Base-by-base conservation (phyloP, 805 yeast species). In the Kluyveromyces lactis region DNA sequence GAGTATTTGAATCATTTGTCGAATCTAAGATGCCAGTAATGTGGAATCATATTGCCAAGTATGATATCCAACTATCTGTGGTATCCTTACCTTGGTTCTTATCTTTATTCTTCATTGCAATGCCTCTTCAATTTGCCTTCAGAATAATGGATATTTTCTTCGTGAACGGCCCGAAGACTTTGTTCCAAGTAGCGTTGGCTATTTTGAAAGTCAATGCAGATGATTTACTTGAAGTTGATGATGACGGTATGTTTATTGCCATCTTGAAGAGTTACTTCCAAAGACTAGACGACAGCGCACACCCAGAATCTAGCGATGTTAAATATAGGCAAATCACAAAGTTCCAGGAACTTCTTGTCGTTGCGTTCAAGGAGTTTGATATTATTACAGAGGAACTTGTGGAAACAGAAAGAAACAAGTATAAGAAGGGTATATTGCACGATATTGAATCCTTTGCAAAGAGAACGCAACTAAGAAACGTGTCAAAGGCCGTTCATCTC, bases 31-130 rank as follows among this genome's bases (percentile, higher is more conserved):
- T 92, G 81, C 98, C 98, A 1, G 56, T 84, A 15, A 57, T 92
- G 37, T 84, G 95, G 82, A 83, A 75, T 9, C 97, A 92, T 60
- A 77, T 92, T 33, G 67, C 68, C 3, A 71, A 73, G 37, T 63
- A 81, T 47, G 97, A 92, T 53, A 90, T 92, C 38, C 97, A 94
- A 54, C 68, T 94, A 12, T 84, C 95, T 0, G 94, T 92, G 13
- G 90, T 90, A 1, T 86, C 97, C 0, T 65, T 92, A 32, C 97
- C 98, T 2, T 92, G 99, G 99, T 92, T 92, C 56, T 66, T 92
- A 39, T 86, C 96, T 0, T 64, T 92, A 29, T 92, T 85, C 59
- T 73, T 90, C 48, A 89, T 84, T 49, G 80, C 95, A 0, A 87
- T 92, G 95, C 98, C 98, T 0, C 65, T 92, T 48, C 87, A 87